Evolutionary conservation across 2,329 filamentous ascomycete species (phyloP).

Genomic region (Ophiosphaerella herpotricha): DNA sequence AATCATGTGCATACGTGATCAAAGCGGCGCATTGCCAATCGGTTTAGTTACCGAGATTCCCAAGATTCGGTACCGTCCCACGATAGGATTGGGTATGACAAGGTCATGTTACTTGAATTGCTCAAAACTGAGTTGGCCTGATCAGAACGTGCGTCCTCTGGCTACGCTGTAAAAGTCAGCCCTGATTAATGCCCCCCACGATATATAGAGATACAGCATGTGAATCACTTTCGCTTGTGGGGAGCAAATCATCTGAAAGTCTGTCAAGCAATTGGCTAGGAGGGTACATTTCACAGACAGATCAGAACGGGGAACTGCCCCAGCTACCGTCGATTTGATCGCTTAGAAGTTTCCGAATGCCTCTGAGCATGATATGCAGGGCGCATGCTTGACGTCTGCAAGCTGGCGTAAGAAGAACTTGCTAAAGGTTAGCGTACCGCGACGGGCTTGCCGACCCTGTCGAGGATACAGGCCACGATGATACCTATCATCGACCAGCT

Average conservation of each 20-base stretch:
- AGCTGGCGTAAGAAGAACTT: conserved; percentile 10
- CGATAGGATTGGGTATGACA: no score
- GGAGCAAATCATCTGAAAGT: not conserved
- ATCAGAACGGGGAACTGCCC: conserved; percentile 10
- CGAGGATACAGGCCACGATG: not conserved
- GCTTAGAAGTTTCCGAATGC: conserved; percentile 40
- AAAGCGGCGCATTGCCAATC: no score
- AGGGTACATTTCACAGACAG: conserved; percentile 34
- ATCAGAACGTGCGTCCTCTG: conserved; percentile 10
- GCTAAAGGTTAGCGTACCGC: conserved; percentile 19
- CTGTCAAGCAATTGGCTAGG: conserved; percentile 17
- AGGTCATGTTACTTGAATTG: no score
- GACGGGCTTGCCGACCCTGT: conserved; percentile 22
- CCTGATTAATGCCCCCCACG: conserved; percentile 16
- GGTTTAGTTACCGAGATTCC: no score
- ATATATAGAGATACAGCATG: conserved; percentile 2
- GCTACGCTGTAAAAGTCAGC: conserved; percentile 14
- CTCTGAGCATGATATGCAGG: conserved; percentile 34
- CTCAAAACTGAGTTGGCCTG: no score
- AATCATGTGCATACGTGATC: no score
- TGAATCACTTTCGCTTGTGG: conserved; percentile 17
- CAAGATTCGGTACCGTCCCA: no score
- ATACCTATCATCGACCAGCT: conserved; percentile 1
- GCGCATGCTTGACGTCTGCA: conserved; percentile 19
- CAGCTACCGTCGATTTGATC: conserved; percentile 28